Percentiles rank a stretch among this genome's conserved stretches.
Conservation (phyloP, 352 stramenopile genomes). For the Globisporangium uncinulatum region DNA sequence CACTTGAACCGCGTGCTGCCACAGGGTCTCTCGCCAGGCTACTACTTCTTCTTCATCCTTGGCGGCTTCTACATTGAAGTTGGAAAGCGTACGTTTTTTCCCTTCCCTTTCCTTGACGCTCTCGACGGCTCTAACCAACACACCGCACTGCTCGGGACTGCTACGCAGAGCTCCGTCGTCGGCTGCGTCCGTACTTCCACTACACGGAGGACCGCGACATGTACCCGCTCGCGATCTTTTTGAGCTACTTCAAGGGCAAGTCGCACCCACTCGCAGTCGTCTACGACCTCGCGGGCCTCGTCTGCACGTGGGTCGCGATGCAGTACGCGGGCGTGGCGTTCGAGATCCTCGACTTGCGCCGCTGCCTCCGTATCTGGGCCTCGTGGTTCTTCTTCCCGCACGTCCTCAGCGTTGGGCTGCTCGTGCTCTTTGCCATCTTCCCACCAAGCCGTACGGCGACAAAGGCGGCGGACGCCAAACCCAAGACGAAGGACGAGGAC, state of each 20-base stretch:
- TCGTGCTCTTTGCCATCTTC: slow-evolving; percentile 60
- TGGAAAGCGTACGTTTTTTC: slow-evolving; percentile 52
- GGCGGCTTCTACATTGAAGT: slow-evolving; percentile 85
- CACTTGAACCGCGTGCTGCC: slow-evolving; percentile 16
- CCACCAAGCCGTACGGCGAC: slow-evolving; percentile 31
- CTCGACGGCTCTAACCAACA: background rate
- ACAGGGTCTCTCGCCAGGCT: slow-evolving; percentile 78
- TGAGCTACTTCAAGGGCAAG: slow-evolving; percentile 72
- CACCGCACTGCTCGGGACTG: background rate
- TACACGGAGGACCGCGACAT: slow-evolving; percentile 81
- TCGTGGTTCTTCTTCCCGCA: slow-evolving; percentile 83
- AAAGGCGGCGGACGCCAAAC: slow-evolving; percentile 14
- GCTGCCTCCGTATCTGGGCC: slow-evolving; percentile 69
- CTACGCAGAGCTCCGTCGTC: slow-evolving; percentile 57
- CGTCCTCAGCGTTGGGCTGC: slow-evolving; percentile 43
- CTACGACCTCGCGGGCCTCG: slow-evolving; percentile 67
- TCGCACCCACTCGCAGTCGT: slow-evolving; percentile 70
- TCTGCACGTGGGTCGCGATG: slow-evolving; percentile 81
- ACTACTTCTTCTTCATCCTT: slow-evolving; percentile 87
- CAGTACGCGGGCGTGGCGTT: slow-evolving; percentile 85
- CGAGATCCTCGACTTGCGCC: slow-evolving; percentile 73
- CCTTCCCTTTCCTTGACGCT: background rate
- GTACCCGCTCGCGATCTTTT: slow-evolving; percentile 73
- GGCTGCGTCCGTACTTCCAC: slow-evolving; percentile 72
- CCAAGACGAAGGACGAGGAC: slow-evolving; percentile 42